Evolutionary conservation across 495 filamentous ascomycete genomes (phyloP).

Genomic region (Bryoglossum gracile): DNA sequence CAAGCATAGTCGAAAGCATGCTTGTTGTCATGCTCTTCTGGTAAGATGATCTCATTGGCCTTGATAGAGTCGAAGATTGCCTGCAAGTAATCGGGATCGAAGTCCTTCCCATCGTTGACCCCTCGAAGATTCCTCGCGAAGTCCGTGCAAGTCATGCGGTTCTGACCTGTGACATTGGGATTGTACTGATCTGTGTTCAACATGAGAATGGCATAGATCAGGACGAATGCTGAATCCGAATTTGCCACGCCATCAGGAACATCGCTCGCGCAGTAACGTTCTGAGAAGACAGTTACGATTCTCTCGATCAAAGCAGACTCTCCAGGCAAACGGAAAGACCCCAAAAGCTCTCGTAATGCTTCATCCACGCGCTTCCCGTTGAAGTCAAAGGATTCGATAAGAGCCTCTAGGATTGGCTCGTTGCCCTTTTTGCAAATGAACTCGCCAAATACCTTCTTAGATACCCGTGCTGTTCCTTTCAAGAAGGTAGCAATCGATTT

Average conservation of each 20-base stretch:
- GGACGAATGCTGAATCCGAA: conserved; percentile 81
- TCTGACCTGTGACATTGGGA: conserved; percentile 72
- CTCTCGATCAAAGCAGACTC: conserved; percentile 90
- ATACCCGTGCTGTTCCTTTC: conserved; percentile 75
- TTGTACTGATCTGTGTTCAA: conserved; percentile 93
- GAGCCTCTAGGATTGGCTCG: conserved; percentile 70
- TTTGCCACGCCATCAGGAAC: conserved; percentile 71
- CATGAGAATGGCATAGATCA: conserved; percentile 96
- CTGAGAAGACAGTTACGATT: conserved; percentile 79
- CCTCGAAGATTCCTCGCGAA: conserved; percentile 86
- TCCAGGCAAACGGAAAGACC: conserved; percentile 90
- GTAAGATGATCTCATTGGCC: conserved; percentile 88
- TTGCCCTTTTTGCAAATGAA: conserved; percentile 87
- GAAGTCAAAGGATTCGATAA: conserved; percentile 83
- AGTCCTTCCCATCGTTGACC: conserved; percentile 80
- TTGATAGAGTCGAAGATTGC: conserved; percentile 88
- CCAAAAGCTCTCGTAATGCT: conserved; percentile 77
- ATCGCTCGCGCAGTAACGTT: conserved; percentile 72
- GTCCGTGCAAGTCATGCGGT: conserved; percentile 72
- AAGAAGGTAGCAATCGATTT: conserved; percentile 71
- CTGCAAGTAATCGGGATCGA: conserved; percentile 76
- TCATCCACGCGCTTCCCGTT: conserved; percentile 79
- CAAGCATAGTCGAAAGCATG: conserved; percentile 96
- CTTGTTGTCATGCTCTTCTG: conserved; percentile 93
- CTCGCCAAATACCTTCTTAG: conserved; percentile 86